Evolutionary conservation across 2,329 filamentous ascomycete species (phyloP), one percentile per base, ranked within the genome.

Genomic region (Trichoderma aggressivum): DNA sequence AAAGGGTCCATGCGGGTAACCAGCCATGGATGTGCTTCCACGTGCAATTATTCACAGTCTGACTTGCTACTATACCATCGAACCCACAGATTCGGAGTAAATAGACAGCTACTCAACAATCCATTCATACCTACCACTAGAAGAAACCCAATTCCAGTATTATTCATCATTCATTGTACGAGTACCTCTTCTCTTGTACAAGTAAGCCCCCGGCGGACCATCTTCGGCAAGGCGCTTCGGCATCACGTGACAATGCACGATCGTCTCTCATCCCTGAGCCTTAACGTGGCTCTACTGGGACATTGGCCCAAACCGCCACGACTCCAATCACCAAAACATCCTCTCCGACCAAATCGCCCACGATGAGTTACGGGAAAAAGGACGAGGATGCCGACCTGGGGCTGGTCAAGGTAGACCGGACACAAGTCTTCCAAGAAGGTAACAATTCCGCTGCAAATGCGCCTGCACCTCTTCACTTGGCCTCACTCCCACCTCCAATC

Each of bases 381-480:
- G 95, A 99, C 84, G 96, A 98, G 88, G 96, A 99, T 86, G 93
- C 91, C 80, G 95, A 98, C 81, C 89, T 91, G 81, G 91, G 92
- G 80, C 89, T 98, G 86, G 92, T 98, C 87, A 97, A 95, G 88
- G 94, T 98, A 79, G 96, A 99, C 86, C 92, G 97, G 79, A 98
- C 95, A 71, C 94, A 95, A 78, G 96, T 99, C 75, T 98, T 98
- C 83, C 96, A 98, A 86, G 96, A 99, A 91, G 96, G 96, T 98
- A 84, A 86, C 53, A 67, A 67, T 77, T 66, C 64, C 76, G 50
- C 18, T 16, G 43, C 74, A 72, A 67, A 70, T 62, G 50, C 50
- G 50, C 30, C 50, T 39, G 21, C 50, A 56, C 43, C 61, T 47
- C 5, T 74, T 14, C 59, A 26, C 39, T 50, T n/a, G n/a, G n/a